phyloP scores from a whole-genome alignment of 768 basidiomycete genomes.

The Kwoniella bestiolae region DNA sequence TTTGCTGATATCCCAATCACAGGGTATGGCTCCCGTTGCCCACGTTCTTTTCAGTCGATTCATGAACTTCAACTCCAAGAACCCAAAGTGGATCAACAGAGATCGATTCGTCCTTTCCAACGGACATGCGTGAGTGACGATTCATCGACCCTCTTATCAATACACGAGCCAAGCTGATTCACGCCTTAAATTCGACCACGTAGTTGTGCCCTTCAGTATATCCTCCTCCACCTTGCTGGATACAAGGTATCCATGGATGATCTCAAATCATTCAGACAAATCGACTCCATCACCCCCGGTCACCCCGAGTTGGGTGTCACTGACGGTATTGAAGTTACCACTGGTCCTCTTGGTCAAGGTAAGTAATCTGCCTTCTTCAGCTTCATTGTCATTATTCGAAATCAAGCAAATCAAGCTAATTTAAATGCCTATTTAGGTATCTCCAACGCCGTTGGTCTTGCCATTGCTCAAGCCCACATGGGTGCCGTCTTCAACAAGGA shows the following conservation, averaged over 20 bases:
- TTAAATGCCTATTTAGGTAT: conserved; percentile 64
- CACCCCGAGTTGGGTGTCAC: conserved; percentile 82
- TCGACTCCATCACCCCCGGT: conserved; percentile 87
- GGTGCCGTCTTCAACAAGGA: conserved; percentile 89
- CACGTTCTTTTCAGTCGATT: conserved; percentile 64
- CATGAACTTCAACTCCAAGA: conserved; percentile 84
- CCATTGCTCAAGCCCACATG: conserved; percentile 89
- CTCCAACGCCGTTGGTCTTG: conserved; percentile 88
- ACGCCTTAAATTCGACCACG: neutral
- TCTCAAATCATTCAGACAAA: conserved; percentile 88
- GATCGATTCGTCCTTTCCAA: conserved; percentile 97
- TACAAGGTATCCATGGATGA: conserved; percentile 92
- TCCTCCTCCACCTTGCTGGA: conserved; percentile 85
- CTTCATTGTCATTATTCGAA: neutral
- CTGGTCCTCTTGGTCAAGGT: conserved; percentile 88
- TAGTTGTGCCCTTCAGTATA: conserved; percentile 92
- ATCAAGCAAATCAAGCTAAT: neutral
- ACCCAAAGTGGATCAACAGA: conserved; percentile 91
- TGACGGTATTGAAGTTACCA: conserved; percentile 77
- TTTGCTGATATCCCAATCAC: conserved; percentile 11
- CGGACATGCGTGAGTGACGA: conserved; percentile 66
- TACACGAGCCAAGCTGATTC: neutral
- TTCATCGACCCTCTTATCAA: neutral
- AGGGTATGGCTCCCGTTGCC: conserved; percentile 57
- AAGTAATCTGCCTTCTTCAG: too few relatives aligned